phyloP scores from a whole-genome alignment of 139 green algal genomes.

The Trebouxia sp. region DNA sequence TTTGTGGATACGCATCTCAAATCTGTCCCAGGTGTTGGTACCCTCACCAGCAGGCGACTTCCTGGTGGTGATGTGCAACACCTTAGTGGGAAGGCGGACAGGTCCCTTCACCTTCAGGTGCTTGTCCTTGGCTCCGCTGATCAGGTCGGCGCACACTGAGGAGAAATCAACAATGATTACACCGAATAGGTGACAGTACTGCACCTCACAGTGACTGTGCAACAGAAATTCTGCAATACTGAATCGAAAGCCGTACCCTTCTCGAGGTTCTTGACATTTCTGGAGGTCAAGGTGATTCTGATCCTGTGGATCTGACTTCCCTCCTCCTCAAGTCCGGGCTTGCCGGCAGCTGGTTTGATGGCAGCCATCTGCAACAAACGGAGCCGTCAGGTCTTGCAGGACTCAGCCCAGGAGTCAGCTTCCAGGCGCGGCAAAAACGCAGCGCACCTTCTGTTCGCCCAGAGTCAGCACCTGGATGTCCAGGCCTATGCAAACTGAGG shows the following conservation, averaged over 20 bases:
- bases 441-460: not conserved
- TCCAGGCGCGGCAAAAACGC: not conserved
- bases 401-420: not conserved
- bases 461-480: constrained; percentile 24
- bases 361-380: constrained; percentile 5
- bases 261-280: constrained; percentile 96
- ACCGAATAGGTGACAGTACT: not conserved
- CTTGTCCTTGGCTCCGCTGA: constrained; percentile 98
- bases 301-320: constrained; percentile 86
- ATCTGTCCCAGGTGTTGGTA: constrained; percentile 97
- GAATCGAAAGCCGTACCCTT: constrained; percentile 72
- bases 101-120: constrained; percentile 97
- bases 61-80: constrained; percentile 94
- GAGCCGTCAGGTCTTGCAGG: not conserved
- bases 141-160: constrained; percentile 95
- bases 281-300: constrained; percentile 98
- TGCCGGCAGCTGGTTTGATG: constrained; percentile 39
- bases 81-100: constrained; percentile 98
- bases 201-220: not conserved
- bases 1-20: constrained; percentile 92
- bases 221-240: not conserved
- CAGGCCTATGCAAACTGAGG: constrained; percentile 26
- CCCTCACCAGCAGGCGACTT: constrained; percentile 98
- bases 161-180: not conserved
- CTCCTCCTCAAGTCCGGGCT: constrained; percentile 78